phyloP scores from a whole-genome alignment of 1,139 yeast species.

The Candida sp. region DNA sequence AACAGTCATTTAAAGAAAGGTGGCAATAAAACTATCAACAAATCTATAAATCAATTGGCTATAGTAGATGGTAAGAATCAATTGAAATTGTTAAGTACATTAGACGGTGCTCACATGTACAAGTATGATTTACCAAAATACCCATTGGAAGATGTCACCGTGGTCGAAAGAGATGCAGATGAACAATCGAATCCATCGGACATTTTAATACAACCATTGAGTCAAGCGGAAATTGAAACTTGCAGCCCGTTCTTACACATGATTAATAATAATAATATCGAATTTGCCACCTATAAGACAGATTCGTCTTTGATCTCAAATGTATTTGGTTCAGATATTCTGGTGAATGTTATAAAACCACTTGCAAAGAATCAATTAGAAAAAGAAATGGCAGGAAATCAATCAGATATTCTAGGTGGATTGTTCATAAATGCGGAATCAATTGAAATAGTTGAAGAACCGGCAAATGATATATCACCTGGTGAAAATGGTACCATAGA shows the following conservation, averaged over 20 bases:
- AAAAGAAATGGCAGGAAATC: background rate
- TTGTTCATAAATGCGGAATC: background rate
- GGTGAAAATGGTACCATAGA: background rate
- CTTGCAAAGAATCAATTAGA: constrained; percentile 4
- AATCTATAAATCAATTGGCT: constrained; percentile 29
- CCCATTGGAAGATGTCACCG: constrained; percentile 8
- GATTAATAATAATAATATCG: constrained; percentile 37
- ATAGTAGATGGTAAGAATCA: constrained; percentile 32
- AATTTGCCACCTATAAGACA: constrained; percentile 26
- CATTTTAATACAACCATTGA: constrained; percentile 32
- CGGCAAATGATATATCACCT: background rate
- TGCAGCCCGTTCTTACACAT: constrained; percentile 53
- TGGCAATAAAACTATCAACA: constrained; percentile 1
- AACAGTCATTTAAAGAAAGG: constrained; percentile 12
- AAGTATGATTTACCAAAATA: constrained; percentile 42
- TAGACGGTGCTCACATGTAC: constrained; percentile 41
- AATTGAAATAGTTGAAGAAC: constrained; percentile 1
- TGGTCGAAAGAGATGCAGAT: background rate
- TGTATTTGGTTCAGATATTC: constrained; percentile 13
- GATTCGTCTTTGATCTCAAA: constrained; percentile 7
- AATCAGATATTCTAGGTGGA: background rate
- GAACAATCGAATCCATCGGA: background rate
- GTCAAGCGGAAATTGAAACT: constrained; percentile 66
- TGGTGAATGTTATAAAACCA: constrained; percentile 8
- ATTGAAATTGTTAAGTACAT: constrained; percentile 38